Conservation (phyloP, 169 alveolate species). For the Plasmodium vivax region DNA sequence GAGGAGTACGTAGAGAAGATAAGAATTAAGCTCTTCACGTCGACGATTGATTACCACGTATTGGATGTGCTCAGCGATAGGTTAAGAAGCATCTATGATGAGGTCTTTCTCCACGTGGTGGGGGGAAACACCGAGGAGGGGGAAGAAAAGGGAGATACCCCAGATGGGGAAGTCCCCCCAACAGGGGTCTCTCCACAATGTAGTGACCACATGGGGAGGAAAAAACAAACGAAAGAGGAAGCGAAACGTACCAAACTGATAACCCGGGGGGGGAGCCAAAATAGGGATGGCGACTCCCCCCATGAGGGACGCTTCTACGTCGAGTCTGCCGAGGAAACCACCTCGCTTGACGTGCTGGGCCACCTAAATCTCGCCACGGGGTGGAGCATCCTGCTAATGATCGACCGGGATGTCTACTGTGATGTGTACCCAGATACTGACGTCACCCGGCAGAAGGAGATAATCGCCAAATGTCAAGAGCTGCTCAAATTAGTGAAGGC, state of each 20-base stretch:
- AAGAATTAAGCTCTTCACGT: slow-evolving; percentile 21
- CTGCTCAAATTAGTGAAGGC: slow-evolving; percentile 8
- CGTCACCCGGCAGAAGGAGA: slow-evolving; percentile 10
- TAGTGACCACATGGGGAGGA: background rate
- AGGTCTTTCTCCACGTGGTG: background rate
- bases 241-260: background rate
- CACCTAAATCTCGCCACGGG: slow-evolving; percentile 3
- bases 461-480: slow-evolving; percentile 32
- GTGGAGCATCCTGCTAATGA: slow-evolving; percentile 5
- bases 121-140: background rate
- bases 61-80: background rate
- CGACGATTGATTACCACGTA: slow-evolving; percentile 13
- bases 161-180: background rate
- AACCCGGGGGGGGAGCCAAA: background rate
- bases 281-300: background rate
- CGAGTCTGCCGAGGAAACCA: background rate
- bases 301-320: background rate
- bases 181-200: background rate
- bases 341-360: slow-evolving; percentile 32
- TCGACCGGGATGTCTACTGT: slow-evolving; percentile 16
- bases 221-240: background rate
- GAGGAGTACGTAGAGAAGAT: slow-evolving; percentile 58
- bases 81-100: background rate
- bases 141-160: background rate
- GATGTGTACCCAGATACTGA: background rate